Percentiles rank a stretch among this genome's conserved stretches.
These are phyloP conservation scores for Cladophialophora immunda DNA, from an alignment of 2,329 filamentous ascomycete genomes.

Conservation along the genomic window DNA sequence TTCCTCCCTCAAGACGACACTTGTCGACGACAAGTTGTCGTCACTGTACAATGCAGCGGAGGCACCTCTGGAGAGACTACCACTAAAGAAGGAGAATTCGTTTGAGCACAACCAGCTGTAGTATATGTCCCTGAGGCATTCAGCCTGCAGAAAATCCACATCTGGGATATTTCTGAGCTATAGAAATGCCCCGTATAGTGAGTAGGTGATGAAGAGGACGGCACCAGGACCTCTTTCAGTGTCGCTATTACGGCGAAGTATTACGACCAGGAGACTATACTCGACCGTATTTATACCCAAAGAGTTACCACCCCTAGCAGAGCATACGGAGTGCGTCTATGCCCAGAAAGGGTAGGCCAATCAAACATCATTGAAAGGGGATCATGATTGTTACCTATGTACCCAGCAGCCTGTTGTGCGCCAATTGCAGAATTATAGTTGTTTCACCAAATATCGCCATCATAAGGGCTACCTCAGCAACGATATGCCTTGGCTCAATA, in stretches of 20 bases:
- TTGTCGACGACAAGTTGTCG: no score
- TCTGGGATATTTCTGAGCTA: background rate
- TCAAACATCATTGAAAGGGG: background rate
- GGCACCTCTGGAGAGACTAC: no score
- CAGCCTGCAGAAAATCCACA: no score
- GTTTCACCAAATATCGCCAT: background rate
- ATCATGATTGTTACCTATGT: background rate
- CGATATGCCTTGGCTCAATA: background rate
- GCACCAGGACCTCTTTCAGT: background rate
- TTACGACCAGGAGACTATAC: background rate
- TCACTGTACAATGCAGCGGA: no score
- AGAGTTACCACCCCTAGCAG: no score
- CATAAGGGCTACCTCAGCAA: background rate
- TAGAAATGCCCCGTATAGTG: background rate
- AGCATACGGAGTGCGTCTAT: no score
- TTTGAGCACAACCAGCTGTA: no score
- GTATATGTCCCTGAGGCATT: no score
- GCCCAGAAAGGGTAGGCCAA: no score
- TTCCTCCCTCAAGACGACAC: no score
- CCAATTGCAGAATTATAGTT: background rate
- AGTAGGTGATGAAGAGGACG: background rate
- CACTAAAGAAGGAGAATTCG: no score
- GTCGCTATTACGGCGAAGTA: background rate
- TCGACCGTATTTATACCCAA: background rate
- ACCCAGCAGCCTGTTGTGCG: background rate